Conservation (phyloP, 2,329 filamentous ascomycete genomes). For the Nannizziopsis barbatae region DNA sequence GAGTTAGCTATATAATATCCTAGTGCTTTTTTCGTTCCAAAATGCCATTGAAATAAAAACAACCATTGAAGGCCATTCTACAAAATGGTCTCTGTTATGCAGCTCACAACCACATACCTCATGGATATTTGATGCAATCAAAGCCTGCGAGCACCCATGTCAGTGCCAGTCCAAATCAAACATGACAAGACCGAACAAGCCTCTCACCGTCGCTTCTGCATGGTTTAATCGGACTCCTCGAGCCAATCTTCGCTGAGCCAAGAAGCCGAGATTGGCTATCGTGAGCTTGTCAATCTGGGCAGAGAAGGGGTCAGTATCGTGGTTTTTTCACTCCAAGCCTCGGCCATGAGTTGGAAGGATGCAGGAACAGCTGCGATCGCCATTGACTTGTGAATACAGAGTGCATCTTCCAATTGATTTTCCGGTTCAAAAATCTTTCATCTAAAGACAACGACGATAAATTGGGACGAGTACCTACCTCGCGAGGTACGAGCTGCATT, state of each 20-base stretch:
- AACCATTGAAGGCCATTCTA: not conserved
- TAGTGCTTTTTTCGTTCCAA: too few species aligned
- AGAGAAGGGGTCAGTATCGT: constrained; percentile 2
- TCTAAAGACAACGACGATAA: not conserved
- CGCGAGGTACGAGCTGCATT: constrained; percentile 10
- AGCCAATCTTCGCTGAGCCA: constrained; percentile 79
- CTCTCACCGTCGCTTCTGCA: constrained; percentile 63
- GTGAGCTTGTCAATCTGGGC: constrained; percentile 84
- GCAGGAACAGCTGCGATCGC: not conserved
- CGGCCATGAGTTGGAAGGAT: not conserved
- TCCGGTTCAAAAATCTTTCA: not conserved
- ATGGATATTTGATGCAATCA: constrained; percentile 76
- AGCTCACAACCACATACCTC: constrained; percentile 47
- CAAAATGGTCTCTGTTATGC: too few species aligned
- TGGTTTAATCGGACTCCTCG: constrained; percentile 83
- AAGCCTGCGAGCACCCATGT: constrained; percentile 20
- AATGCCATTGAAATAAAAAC: too few species aligned
- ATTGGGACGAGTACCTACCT: constrained; percentile 7
- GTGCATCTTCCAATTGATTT: not conserved
- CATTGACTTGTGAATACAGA: not conserved
- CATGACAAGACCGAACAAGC: not conserved
- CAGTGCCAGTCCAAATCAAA: not conserved
- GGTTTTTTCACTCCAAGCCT: not conserved
- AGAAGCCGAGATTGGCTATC: constrained; percentile 75
- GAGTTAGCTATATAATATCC: not conserved